A percentile compares a stretch with the other conserved stretches of the same genome.
Evolutionary conservation across 2,329 filamentous ascomycete species (phyloP).

Genomic region (Neurospora sp.): DNA sequence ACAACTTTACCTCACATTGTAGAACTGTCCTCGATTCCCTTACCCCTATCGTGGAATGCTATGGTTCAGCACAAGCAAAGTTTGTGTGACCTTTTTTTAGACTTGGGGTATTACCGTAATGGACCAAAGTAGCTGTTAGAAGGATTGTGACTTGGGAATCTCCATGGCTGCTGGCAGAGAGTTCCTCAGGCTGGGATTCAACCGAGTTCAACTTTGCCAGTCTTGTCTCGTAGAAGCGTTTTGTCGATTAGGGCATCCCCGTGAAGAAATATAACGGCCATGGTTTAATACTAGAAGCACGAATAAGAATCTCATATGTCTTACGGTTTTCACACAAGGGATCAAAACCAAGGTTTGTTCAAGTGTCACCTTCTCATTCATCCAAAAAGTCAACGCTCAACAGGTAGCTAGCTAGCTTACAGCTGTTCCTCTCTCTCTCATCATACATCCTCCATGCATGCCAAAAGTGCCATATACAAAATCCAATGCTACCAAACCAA

Average conservation of each 20-base stretch:
- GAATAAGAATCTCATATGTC: not conserved
- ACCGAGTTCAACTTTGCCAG: not conserved
- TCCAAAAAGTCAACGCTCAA: not conserved
- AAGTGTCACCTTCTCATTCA: not conserved
- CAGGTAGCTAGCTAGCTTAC: not conserved
- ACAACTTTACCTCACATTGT: not conserved
- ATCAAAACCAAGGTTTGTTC: not conserved
- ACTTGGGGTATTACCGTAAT: not conserved
- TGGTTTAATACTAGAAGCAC: not conserved
- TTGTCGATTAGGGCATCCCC: not conserved
- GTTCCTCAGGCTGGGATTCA: not conserved
- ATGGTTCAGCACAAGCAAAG: not conserved
- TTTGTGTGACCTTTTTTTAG: not conserved
- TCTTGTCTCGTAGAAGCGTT: not conserved
- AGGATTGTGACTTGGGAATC: not conserved
- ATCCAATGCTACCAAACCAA: not conserved
- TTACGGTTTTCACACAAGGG: not conserved
- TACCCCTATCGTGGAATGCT: not conserved
- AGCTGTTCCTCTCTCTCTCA: not conserved
- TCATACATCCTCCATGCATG: not conserved
- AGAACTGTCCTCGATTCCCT: not conserved
- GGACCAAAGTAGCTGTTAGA: not conserved
- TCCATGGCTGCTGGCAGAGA: too few relatives aligned
- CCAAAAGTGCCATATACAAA: not conserved
- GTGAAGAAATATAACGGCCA: not conserved